These are phyloP conservation scores for Suillus subluteus DNA, from an alignment of 768 basidiomycete genomes.

Conservation along the genomic window DNA sequence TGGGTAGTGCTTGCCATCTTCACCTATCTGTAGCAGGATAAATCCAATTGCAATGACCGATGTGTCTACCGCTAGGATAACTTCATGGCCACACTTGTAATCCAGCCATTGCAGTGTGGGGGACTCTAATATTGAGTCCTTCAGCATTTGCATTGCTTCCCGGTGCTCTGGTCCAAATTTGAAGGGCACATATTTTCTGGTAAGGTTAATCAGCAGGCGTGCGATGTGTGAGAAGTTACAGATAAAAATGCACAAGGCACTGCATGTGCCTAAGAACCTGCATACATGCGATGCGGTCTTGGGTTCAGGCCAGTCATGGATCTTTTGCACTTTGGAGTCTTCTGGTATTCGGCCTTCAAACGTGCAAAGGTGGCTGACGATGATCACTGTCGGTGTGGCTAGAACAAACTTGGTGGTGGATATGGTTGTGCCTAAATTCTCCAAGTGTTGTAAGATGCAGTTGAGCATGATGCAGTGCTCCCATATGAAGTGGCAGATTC, in stretches of 20 bases:
- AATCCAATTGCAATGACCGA: not conserved
- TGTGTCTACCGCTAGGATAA: too few species aligned
- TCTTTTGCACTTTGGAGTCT: constrained; percentile 27
- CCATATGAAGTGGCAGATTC: constrained; percentile 43
- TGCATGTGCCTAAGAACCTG: constrained; percentile 34
- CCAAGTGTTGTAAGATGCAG: constrained; percentile 39
- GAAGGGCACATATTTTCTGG: constrained; percentile 31
- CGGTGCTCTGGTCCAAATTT: constrained; percentile 12
- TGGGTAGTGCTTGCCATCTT: constrained; percentile 23
- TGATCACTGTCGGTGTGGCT: constrained; percentile 16
- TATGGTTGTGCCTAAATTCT: constrained; percentile 39
- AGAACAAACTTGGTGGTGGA: too few species aligned
- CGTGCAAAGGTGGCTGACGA: constrained; percentile 44
- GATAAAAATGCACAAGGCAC: constrained; percentile 34
- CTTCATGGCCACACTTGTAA: too few species aligned
- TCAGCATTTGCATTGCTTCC: too few species aligned
- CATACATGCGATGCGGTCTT: constrained; percentile 17
- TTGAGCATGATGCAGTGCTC: constrained; percentile 42
- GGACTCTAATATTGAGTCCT: too few species aligned
- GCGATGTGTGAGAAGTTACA: constrained; percentile 26
- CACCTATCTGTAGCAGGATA: constrained; percentile 21
- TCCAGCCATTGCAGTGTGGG: too few species aligned
- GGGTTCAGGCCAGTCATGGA: constrained; percentile 32
- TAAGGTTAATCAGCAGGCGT: constrained; percentile 28
- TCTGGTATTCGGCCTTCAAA: constrained; percentile 37